A percentile compares a stretch with the other conserved stretches of the same genome.
Conservation (phyloP, 1,284 basidiomycete species). For the Anthracocystis walkeri region DNA sequence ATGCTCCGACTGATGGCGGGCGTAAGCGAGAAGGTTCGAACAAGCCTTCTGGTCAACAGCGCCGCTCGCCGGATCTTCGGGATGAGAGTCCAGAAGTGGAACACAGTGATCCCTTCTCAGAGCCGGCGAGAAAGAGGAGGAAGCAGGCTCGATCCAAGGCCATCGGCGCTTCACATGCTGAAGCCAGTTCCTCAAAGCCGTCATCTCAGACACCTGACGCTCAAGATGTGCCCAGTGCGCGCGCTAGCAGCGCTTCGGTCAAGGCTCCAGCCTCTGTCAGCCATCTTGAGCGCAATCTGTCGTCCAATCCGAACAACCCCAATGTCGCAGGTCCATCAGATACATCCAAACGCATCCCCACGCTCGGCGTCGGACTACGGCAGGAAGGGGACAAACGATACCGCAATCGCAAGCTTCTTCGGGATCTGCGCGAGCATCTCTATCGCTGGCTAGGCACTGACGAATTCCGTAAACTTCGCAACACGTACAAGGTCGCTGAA, state of each 20-base stretch:
- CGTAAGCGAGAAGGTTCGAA: conserved; percentile 10
- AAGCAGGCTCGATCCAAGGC: conserved; percentile 37
- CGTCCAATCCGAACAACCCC: conserved; percentile 15
- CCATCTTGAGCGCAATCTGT: conserved; percentile 7
- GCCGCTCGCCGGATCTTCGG: conserved; percentile 14
- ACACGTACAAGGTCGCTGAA: conserved; percentile 53
- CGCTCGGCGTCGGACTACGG: conserved; percentile 48
- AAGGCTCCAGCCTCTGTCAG: conserved; percentile 1
- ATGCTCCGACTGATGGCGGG: conserved; percentile 21
- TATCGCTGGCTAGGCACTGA: conserved; percentile 57
- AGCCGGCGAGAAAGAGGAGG: conserved; percentile 44
- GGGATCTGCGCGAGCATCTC: conserved; percentile 54
- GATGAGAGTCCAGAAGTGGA: conserved; percentile 27
- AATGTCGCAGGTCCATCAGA: conserved; percentile 20
- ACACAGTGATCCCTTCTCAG: conserved; percentile 14
- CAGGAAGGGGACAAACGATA: conserved; percentile 57
- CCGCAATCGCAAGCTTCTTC: conserved; percentile 55
- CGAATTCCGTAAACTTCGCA: conserved; percentile 54
- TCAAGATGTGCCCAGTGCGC: not conserved
- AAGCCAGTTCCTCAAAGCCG: conserved; percentile 14
- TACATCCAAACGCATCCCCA: conserved; percentile 35
- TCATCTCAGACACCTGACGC: conserved; percentile 3
- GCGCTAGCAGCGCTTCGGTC: conserved; percentile 3
- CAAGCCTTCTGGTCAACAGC: conserved; percentile 2
- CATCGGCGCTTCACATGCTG: conserved; percentile 6